Conservation (phyloP, 139 green algal genomes). For the Chlorella sp. region DNA sequence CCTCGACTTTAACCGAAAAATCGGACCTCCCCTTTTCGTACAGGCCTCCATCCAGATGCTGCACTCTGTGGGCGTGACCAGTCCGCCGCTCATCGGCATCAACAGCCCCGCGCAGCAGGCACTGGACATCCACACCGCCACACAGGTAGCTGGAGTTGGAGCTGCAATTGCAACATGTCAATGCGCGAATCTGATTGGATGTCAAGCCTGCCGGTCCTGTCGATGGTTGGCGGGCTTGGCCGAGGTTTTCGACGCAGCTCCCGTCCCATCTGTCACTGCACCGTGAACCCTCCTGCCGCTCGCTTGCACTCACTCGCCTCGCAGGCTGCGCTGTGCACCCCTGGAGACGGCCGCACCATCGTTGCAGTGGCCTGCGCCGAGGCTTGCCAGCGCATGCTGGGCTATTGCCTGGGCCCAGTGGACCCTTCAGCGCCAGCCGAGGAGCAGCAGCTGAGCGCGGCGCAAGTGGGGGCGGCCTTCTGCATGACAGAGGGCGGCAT, state of each 20-base stretch:
- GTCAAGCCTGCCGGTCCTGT: too few relatives aligned
- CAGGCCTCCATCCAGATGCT: conserved; percentile 17
- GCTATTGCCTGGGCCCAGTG: conserved; percentile 4
- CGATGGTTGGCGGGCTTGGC: too few relatives aligned
- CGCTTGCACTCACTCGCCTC: too few relatives aligned
- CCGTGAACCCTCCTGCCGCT: too few relatives aligned
- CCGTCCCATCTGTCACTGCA: too few relatives aligned
- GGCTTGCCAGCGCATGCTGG: conserved; percentile 37
- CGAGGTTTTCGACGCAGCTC: too few relatives aligned
- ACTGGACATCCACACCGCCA: conserved; percentile 16
- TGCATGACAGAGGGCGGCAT: conserved; percentile 14
- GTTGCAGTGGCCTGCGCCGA: conserved; percentile 26
- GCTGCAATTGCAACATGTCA: too few relatives aligned
- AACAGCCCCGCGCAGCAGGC: conserved; percentile 27
- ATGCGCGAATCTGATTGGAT: too few relatives aligned
- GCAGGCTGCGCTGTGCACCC: conserved; percentile 28
- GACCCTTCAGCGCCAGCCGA: background rate
- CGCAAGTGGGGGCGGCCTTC: conserved; percentile 2
- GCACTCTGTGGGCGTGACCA: background rate
- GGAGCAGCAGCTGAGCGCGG: background rate
- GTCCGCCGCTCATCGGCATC: conserved; percentile 20
- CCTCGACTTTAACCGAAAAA: too few relatives aligned
- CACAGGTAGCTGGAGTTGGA: background rate
- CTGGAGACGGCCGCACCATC: conserved; percentile 12
- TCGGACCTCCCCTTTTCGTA: background rate